Conservation (phyloP, 177 flowering plant species). For the Telopea speciosissima region DNA sequence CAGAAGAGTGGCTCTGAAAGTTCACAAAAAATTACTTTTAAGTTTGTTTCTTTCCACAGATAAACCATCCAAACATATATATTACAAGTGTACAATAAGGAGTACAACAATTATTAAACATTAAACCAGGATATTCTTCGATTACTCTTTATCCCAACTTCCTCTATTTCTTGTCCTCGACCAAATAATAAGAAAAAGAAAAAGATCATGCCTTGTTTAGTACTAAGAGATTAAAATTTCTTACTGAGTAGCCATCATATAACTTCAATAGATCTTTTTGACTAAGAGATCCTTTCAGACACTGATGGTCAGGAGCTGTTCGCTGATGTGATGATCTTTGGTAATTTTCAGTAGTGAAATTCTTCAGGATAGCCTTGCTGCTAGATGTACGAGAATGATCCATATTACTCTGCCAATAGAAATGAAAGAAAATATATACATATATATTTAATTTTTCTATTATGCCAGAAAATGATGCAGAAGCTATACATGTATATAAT, state of each 20-base stretch:
- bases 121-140: not conserved
- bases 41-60: not conserved
- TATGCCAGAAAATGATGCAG: not conserved
- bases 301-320: conserved; percentile 33
- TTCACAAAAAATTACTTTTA: not conserved
- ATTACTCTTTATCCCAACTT: not conserved
- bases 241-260: conserved; percentile 75
- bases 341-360: conserved; percentile 19
- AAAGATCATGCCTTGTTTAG: not conserved
- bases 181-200: not conserved
- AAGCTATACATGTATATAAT: not conserved
- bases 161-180: not conserved
- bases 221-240: conserved; percentile 11
- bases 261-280: conserved; percentile 51
- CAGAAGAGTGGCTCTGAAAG: conserved; percentile 84
- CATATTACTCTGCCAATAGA: conserved; percentile 47
- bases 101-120: not conserved
- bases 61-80: not conserved
- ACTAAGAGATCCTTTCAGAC: conserved; percentile 59
- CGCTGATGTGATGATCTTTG: conserved; percentile 26
- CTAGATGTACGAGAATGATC: conserved; percentile 14
- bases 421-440: not conserved
- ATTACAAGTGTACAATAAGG: not conserved
- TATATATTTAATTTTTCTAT: no score
- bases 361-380: conserved; percentile 25